A percentile compares a stretch with the other conserved stretches of the same genome.
phyloP scores from a whole-genome alignment of 176 grass and related monocot species.

The Oryza australiensis region DNA sequence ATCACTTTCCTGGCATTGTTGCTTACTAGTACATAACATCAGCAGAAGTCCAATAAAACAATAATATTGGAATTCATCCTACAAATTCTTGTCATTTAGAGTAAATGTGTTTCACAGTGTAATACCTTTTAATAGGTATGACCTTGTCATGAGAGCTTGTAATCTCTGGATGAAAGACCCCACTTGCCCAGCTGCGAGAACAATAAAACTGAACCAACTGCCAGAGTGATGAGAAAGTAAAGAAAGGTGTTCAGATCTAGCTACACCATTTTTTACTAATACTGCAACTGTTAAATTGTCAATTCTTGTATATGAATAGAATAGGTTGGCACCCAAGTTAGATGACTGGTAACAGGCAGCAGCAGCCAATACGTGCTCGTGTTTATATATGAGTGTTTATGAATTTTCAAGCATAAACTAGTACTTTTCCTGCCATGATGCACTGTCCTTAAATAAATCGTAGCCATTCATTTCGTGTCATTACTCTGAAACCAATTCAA shows the following conservation, averaged over 20 bases:
- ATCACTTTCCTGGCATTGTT: constrained; percentile 8
- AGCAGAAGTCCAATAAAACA: neutral
- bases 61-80: neutral
- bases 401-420: too few species aligned
- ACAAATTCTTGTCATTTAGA: too few species aligned
- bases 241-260: neutral
- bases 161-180: constrained; percentile 68
- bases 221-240: neutral
- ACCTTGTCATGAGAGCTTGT: constrained; percentile 41
- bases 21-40: neutral
- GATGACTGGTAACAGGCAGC: constrained; percentile 3
- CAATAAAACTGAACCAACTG: too few species aligned
- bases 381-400: too few species aligned
- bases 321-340: constrained; percentile 20
- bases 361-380: neutral
- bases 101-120: too few species aligned
- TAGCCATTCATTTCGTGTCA: too few species aligned
- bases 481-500: too few species aligned
- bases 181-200: constrained; percentile 77
- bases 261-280: neutral
- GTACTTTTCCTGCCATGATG: too few species aligned
- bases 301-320: too few species aligned
- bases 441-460: too few species aligned
- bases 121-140: constrained; percentile 73
- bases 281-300: too few species aligned